Percentiles rank a stretch among this genome's conserved stretches.
Conservation (phyloP, 1,284 basidiomycete species). For the Ceratobasidium sp. region DNA sequence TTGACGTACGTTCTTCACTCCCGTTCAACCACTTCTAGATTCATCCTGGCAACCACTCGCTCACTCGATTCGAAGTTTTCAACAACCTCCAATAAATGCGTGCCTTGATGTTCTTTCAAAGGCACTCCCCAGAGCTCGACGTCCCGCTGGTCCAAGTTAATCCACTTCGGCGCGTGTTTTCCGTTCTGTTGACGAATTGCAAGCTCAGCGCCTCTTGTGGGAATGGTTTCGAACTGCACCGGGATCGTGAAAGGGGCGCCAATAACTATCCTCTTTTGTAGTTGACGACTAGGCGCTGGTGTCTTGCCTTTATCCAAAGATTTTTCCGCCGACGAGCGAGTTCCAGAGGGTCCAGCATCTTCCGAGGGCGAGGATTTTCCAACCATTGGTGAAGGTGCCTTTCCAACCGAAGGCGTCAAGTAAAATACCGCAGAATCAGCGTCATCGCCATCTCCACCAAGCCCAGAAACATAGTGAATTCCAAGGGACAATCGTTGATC, state of each 20-base stretch:
- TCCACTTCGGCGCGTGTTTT: conserved; percentile 51
- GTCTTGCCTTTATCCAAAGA: conserved; percentile 19
- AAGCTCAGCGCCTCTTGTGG: conserved; percentile 27
- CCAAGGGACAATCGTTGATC: conserved; percentile 75
- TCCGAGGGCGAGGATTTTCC: conserved; percentile 48
- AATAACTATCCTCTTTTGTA: conserved; percentile 53
- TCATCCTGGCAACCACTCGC: conserved; percentile 50
- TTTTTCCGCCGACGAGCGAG: conserved; percentile 51
- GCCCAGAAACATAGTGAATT: conserved; percentile 75
- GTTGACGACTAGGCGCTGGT: conserved; percentile 21
- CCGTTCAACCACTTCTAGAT: conserved; percentile 42
- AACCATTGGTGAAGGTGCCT: conserved; percentile 6
- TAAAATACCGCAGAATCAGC: conserved; percentile 42
- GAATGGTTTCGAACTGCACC: conserved; percentile 50
- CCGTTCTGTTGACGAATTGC: conserved; percentile 31
- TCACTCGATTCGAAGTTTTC: conserved; percentile 51
- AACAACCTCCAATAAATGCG: conserved; percentile 52
- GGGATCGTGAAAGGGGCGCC: conserved; percentile 56
- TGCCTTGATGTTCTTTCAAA: conserved; percentile 50
- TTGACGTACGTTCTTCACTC: conserved; percentile 14
- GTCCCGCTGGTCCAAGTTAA: conserved; percentile 52
- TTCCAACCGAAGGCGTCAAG: conserved; percentile 40
- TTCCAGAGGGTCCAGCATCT: conserved; percentile 47
- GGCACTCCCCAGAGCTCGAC: conserved; percentile 55
- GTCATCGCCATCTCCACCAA: conserved; percentile 63